phyloP scores from a whole-genome alignment of 2,329 filamentous ascomycete genomes.

The Fusarium heterosporum region DNA sequence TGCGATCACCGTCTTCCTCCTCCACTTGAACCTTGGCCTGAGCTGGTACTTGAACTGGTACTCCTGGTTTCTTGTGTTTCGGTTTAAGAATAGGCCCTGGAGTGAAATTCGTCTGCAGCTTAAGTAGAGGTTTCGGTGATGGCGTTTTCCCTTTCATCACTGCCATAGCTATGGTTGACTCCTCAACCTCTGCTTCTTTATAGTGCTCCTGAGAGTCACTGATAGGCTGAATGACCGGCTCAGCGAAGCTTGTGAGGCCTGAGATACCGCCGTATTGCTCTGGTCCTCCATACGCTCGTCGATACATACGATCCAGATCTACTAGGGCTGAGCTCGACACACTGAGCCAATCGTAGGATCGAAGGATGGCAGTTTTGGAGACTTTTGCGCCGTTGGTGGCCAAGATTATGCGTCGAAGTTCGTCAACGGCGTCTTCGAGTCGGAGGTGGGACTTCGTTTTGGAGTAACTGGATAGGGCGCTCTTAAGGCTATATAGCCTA shows the following conservation, averaged over 20 bases:
- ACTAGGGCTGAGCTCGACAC: slow-evolving; percentile 62
- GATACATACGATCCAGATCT: slow-evolving; percentile 69
- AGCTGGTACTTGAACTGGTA: background rate
- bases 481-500: slow-evolving; percentile 73
- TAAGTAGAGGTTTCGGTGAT: slow-evolving; percentile 51
- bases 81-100: slow-evolving; percentile 19
- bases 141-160: slow-evolving; percentile 45
- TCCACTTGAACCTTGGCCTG: slow-evolving; percentile 31
- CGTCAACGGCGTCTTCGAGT: slow-evolving; percentile 72
- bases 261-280: slow-evolving; percentile 61
- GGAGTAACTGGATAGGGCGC: slow-evolving; percentile 68
- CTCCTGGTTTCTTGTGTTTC: slow-evolving; percentile 29
- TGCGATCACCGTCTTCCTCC: slow-evolving; percentile 54
- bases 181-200: slow-evolving; percentile 42
- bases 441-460: slow-evolving; percentile 57
- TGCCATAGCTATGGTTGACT: slow-evolving; percentile 41
- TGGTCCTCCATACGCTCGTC: slow-evolving; percentile 65
- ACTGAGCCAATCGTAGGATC: slow-evolving; percentile 69
- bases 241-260: slow-evolving; percentile 45
- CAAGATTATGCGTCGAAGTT: slow-evolving; percentile 69
- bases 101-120: slow-evolving; percentile 59
- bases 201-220: slow-evolving; percentile 40
- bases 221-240: slow-evolving; percentile 42
- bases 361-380: slow-evolving; percentile 62
- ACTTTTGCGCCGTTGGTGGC: slow-evolving; percentile 63